These are phyloP conservation scores for Pleurozium schreberi DNA, from an alignment of 225 moss, liverwort and hornwort genomes.

Conservation along the genomic window DNA sequence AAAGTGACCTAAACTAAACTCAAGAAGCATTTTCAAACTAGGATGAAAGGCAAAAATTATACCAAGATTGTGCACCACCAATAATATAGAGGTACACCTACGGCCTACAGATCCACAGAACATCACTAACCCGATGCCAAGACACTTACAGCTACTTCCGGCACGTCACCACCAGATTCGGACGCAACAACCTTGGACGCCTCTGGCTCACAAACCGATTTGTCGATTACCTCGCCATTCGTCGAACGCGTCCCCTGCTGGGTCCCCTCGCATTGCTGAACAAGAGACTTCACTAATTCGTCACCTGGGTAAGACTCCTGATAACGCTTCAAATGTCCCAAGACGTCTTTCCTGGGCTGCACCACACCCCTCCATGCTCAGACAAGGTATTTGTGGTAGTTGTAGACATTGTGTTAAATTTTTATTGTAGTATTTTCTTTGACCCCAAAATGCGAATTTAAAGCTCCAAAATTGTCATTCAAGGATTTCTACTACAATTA, in stretches of 20 bases:
- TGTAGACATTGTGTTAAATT: too few species aligned
- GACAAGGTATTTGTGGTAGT: too few species aligned
- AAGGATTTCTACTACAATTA: too few species aligned
- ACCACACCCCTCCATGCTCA: neutral
- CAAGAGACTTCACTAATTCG: slow-evolving; percentile 2
- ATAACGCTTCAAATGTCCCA: slow-evolving; percentile 15
- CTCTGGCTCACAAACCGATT: neutral
- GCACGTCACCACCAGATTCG: neutral
- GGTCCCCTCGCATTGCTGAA: slow-evolving; percentile 15
- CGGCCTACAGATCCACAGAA: neutral
- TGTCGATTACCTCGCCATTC: neutral
- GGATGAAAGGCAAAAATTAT: too few species aligned
- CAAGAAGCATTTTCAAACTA: neutral
- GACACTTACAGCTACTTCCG: neutral
- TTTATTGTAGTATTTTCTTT: too few species aligned
- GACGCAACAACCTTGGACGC: neutral
- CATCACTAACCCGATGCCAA: neutral
- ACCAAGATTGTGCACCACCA: neutral
- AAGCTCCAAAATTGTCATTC: too few species aligned
- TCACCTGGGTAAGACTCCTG: slow-evolving; percentile 6
- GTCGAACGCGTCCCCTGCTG: neutral
- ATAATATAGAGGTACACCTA: neutral
- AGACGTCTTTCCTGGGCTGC: slow-evolving; percentile 24
- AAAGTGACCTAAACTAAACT: neutral
- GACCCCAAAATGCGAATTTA: too few species aligned